These are phyloP conservation scores for Dactylellina parvicollis DNA, from an alignment of 2,329 filamentous ascomycete species.

Conservation along the genomic window DNA sequence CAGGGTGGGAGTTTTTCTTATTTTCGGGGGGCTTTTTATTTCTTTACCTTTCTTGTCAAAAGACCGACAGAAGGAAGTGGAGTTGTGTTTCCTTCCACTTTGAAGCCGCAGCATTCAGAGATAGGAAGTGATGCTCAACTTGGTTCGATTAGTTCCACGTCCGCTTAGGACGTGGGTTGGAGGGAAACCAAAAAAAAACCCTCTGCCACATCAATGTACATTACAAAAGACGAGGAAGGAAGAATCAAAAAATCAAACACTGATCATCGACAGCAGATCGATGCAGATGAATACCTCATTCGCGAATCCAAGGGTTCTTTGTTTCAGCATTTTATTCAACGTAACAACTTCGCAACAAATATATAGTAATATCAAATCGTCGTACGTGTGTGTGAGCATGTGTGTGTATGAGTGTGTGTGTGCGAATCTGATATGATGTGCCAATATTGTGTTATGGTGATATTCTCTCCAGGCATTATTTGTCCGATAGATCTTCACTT, in stretches of 20 bases:
- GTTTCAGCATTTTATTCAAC: conserved; percentile 19
- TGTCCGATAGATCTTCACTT: not conserved
- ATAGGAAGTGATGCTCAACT: not conserved
- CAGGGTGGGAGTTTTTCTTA: conserved; percentile 49
- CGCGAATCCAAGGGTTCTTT: conserved; percentile 29
- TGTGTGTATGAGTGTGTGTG: too few relatives aligned
- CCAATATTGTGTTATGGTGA: conserved; percentile 2
- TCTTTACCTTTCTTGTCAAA: conserved; percentile 3
- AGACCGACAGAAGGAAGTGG: not conserved
- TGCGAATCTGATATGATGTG: conserved; percentile 3
- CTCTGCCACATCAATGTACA: conserved; percentile 49
- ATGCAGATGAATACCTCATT: conserved; percentile 43
- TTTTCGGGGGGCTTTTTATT: conserved; percentile 8
- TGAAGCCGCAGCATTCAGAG: not conserved
- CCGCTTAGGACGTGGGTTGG: conserved; percentile 22
- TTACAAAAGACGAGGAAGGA: conserved; percentile 23
- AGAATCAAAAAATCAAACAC: conserved; percentile 21
- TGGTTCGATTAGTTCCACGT: conserved; percentile 28
- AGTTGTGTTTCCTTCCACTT: conserved; percentile 1
- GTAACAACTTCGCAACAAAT: too few relatives aligned
- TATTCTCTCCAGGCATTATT: not conserved
- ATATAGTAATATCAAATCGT: too few relatives aligned
- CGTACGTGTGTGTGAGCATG: too few relatives aligned
- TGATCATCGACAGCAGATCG: conserved; percentile 38
- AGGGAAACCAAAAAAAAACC: conserved; percentile 20